Conservation (phyloP, 169 alveolate genomes). For the Theileria annulata region DNA sequence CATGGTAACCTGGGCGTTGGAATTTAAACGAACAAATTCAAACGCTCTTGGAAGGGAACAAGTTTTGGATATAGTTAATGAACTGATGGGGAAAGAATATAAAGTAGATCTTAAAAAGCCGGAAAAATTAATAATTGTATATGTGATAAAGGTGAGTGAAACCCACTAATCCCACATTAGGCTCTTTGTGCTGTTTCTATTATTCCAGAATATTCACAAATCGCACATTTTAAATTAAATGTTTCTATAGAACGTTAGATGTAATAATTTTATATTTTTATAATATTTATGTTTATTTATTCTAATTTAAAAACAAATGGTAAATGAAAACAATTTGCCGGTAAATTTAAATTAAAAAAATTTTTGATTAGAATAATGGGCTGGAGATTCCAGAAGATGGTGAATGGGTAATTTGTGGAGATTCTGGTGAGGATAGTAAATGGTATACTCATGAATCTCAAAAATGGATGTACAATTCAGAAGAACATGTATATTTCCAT, state of each 20-base stretch:
- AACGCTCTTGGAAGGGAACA: slow-evolving; percentile 60
- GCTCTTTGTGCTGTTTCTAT: slow-evolving; percentile 59
- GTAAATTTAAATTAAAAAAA: not conserved
- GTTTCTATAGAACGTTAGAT: slow-evolving; percentile 38
- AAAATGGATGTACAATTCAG: slow-evolving; percentile 71
- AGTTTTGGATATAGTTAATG: slow-evolving; percentile 63
- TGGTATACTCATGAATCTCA: slow-evolving; percentile 71
- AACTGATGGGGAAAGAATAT: slow-evolving; percentile 68
- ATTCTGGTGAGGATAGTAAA: slow-evolving; percentile 43
- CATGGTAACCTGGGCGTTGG: slow-evolving; percentile 68
- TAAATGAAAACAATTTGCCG: not conserved
- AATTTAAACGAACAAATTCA: slow-evolving; percentile 66
- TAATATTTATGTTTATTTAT: not conserved
- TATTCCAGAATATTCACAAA: slow-evolving; percentile 46
- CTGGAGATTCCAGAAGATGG: not conserved
- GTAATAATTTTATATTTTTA: not conserved
- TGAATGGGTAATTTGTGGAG: slow-evolving; percentile 21
- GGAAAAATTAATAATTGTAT: slow-evolving; percentile 68
- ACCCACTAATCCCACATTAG: slow-evolving; percentile 32
- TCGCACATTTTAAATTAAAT: slow-evolving; percentile 60
- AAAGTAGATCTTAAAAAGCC: slow-evolving; percentile 67
- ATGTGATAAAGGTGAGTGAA: slow-evolving; percentile 72
- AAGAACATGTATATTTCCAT: slow-evolving; percentile 70
- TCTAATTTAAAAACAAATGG: not conserved
- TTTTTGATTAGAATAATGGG: not conserved